Evolutionary conservation across 495 filamentous ascomycete species (phyloP).

Genomic region (Aspergillus ellipticus): DNA sequence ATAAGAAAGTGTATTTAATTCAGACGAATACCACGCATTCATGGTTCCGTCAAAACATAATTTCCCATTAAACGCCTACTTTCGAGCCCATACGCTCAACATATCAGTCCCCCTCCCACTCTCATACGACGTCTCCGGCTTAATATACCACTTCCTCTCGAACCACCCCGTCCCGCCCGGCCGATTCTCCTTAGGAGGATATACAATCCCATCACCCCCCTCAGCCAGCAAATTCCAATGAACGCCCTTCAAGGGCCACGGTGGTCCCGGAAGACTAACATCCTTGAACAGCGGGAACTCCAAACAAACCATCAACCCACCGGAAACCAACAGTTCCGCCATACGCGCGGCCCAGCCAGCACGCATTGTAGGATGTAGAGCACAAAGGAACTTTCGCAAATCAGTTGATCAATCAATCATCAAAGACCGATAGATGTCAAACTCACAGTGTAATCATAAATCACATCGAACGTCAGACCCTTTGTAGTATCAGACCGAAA

Average conservation of each 20-base stretch:
- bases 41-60: too few relatives aligned
- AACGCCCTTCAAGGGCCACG: constrained; percentile 34
- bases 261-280: constrained; percentile 32
- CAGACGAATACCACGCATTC: too few relatives aligned
- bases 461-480: constrained; percentile 61
- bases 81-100: constrained; percentile 10
- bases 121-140: constrained; percentile 10
- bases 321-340: constrained; percentile 23
- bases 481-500: constrained; percentile 40
- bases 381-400: constrained; percentile 35
- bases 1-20: too few relatives aligned
- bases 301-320: constrained; percentile 37
- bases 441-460: constrained; percentile 77
- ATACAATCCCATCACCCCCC: background rate
- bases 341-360: constrained; percentile 32
- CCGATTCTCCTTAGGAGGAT: background rate
- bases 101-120: constrained; percentile 11
- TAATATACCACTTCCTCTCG: constrained; percentile 4
- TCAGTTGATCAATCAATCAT: background rate
- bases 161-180: too few relatives aligned
- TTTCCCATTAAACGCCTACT: too few relatives aligned
- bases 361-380: constrained; percentile 35
- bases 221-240: constrained; percentile 31
- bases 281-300: constrained; percentile 43
- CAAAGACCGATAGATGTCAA: too few relatives aligned